Percentiles rank a stretch among this genome's conserved stretches.
phyloP scores from a whole-genome alignment of 1,284 basidiomycete genomes.

The Coniferiporia sulphurascens region DNA sequence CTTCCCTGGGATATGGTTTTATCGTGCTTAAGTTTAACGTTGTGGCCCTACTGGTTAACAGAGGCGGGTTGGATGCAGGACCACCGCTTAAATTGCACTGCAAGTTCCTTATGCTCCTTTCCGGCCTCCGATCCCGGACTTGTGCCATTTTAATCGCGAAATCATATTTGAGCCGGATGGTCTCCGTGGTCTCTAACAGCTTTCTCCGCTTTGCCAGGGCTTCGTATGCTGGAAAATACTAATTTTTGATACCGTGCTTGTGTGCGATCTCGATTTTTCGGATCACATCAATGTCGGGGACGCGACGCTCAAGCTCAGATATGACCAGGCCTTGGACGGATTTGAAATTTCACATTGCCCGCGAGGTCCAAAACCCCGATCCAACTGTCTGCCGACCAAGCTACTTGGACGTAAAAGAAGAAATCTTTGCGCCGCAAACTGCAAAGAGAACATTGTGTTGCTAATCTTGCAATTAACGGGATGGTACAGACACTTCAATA shows the following conservation, averaged over 20 bases:
- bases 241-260: constrained; percentile 22
- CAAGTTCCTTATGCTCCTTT: not conserved
- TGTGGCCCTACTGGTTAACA: no score
- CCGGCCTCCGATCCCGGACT: not conserved
- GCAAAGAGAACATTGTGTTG: no score
- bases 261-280: constrained; percentile 16
- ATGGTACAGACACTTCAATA: not conserved
- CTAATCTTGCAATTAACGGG: not conserved
- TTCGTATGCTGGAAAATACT: constrained; percentile 22
- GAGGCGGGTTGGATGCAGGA: no score
- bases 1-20: no score
- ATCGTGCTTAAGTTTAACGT: no score
- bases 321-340: not conserved
- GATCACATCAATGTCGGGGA: not conserved
- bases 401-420: no score
- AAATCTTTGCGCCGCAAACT: not conserved
- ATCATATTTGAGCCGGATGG: constrained; percentile 20
- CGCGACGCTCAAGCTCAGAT: not conserved
- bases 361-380: not conserved
- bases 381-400: not conserved
- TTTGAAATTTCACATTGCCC: constrained; percentile 9
- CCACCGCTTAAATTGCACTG: no score
- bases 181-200: constrained; percentile 25
- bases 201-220: constrained; percentile 23
- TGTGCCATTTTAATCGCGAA: not conserved